Conservation (phyloP, 345 rosid species). For the Hibiscus syriacus region DNA sequence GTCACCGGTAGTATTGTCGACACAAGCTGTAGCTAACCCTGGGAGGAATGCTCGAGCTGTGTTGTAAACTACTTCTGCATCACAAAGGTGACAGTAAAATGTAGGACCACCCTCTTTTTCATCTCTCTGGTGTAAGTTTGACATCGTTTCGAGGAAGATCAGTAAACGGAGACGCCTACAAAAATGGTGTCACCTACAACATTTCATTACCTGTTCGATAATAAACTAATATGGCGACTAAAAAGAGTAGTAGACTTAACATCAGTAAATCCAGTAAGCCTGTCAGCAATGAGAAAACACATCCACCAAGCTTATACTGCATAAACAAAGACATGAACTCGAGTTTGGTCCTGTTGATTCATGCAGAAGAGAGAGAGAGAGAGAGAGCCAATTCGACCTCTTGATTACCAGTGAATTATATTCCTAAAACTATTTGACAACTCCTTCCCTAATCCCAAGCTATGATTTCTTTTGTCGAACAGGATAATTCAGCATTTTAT, state of each 20-base stretch:
- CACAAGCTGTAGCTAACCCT: constrained; percentile 73
- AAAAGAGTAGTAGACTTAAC: not conserved
- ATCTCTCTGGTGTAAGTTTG: constrained; percentile 37
- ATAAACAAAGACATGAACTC: not conserved
- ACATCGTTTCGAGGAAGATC: constrained; percentile 40
- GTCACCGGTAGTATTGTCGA: constrained; percentile 82
- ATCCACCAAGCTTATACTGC: not conserved
- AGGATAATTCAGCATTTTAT: not conserved
- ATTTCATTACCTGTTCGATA: not conserved
- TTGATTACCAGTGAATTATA: not conserved
- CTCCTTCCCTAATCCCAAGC: no score
- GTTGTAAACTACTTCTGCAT: constrained; percentile 53
- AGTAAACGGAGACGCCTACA: constrained; percentile 23
- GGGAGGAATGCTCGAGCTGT: constrained; percentile 56
- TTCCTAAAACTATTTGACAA: not conserved
- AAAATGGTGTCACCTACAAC: constrained; percentile 10
- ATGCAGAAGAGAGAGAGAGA: not conserved
- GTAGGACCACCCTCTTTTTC: constrained; percentile 45
- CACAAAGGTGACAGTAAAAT: constrained; percentile 58
- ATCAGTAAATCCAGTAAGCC: not conserved
- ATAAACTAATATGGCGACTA: not conserved
- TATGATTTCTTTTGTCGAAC: no score
- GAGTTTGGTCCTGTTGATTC: not conserved
- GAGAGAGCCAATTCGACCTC: not conserved
- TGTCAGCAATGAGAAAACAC: not conserved